Conservation (phyloP, 148 eudicot genomes). For the Rhododendron mucronatum region DNA sequence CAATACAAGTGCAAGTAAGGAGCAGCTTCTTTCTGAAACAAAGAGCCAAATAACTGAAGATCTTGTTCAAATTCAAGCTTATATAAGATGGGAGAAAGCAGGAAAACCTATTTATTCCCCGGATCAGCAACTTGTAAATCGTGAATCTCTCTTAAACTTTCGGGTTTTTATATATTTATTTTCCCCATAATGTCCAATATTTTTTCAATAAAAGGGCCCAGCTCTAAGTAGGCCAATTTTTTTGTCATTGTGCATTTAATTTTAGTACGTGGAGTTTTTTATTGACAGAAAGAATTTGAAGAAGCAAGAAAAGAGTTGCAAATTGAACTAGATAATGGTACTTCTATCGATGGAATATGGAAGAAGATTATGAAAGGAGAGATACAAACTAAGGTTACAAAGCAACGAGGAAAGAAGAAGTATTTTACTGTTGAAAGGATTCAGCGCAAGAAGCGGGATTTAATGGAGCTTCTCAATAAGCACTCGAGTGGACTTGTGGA, state of each 20-base stretch:
- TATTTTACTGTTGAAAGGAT: conserved; percentile 46
- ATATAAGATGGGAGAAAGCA: conserved; percentile 68
- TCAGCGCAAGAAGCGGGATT: conserved; percentile 83
- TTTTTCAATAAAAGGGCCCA: not conserved
- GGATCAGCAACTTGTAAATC: conserved; percentile 55
- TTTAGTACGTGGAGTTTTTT: not conserved
- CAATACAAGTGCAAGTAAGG: conserved; percentile 27
- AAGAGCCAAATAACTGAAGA: conserved; percentile 54
- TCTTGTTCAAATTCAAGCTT: conserved; percentile 65
- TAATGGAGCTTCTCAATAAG: conserved; percentile 57
- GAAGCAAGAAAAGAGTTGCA: conserved; percentile 86
- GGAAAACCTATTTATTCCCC: conserved; percentile 73
- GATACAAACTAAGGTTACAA: conserved; percentile 64
- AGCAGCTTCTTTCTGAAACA: conserved; percentile 27
- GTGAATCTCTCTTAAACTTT: conserved; percentile 7
- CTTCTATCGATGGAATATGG: conserved; percentile 57
- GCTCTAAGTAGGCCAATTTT: not conserved
- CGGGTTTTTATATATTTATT: not conserved
- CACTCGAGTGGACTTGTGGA: conserved; percentile 23
- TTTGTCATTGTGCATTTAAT: conserved; percentile 3
- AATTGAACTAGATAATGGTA: conserved; percentile 66
- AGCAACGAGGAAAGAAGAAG: conserved; percentile 42
- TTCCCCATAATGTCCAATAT: not conserved
- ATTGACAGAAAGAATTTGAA: conserved; percentile 72
- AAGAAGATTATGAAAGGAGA: conserved; percentile 71